These are phyloP conservation scores for Ulmus americana DNA, from an alignment of 331 rosid genomes.

Conservation along the genomic window DNA sequence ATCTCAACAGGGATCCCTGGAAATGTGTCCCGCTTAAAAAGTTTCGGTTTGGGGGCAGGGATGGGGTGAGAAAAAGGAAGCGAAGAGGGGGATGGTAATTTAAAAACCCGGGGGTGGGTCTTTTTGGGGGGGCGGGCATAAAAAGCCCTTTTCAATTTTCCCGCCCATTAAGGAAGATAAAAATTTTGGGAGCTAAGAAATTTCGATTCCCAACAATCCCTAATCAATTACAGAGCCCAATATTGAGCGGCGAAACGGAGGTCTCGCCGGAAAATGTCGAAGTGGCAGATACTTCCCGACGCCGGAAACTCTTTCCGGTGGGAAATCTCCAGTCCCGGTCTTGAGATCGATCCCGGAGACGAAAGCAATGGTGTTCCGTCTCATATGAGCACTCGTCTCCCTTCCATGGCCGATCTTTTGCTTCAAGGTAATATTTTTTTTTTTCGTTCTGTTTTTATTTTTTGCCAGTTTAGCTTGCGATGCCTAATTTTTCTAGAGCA, in stretches of 20 bases:
- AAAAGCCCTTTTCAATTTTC: too few relatives aligned
- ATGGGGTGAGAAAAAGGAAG: too few relatives aligned
- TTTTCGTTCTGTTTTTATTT: neutral
- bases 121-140: too few relatives aligned
- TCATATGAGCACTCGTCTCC: constrained; percentile 29
- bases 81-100: too few relatives aligned
- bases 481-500: constrained; percentile 13
- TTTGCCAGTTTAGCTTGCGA: neutral
- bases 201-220: too few relatives aligned
- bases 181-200: too few relatives aligned
- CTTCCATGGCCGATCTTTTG: constrained; percentile 58
- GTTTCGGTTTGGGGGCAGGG: too few relatives aligned
- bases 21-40: too few relatives aligned
- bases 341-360: constrained; percentile 13
- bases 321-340: constrained; percentile 23
- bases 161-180: too few relatives aligned
- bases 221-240: neutral
- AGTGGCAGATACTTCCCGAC: constrained; percentile 47
- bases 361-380: constrained; percentile 3
- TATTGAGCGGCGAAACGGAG: neutral
- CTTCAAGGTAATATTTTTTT: constrained; percentile 32
- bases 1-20: too few relatives aligned
- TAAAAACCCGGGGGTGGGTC: too few relatives aligned
- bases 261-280: constrained; percentile 30
- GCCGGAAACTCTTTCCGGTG: constrained; percentile 36